Evolutionary conservation across 2,329 filamentous ascomycete genomes (phyloP), one percentile per base, ranked within the genome.

Genomic region (Ceratocystis cubensis): DNA sequence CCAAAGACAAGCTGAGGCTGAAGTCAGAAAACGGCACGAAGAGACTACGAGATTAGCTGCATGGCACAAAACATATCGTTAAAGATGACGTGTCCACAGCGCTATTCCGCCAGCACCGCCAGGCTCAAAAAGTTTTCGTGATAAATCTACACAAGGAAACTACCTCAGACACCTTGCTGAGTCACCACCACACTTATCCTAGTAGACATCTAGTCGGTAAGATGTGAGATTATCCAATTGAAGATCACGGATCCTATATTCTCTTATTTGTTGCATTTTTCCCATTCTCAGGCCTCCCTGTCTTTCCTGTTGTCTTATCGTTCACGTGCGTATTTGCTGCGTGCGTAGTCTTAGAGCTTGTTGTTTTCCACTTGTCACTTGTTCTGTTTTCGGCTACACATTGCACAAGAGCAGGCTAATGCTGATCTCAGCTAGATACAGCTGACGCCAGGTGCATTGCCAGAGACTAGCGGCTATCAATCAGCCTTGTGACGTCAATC

Each of bases 341-440:
- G 37, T 41, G 13, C 37, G 3, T 15, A 41, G 37, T 53, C 20
- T 10, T 28, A 2, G 10, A 53, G 48, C 46, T 53, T 53, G 46
- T 50, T 22, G 46, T 33, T 33, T 33, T 30, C 30, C 30, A 33
- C 6, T 33, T 7, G 37, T 41, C 13, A 41, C 10, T 13, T 41
- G 37, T 41, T 20, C 56, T 59, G 56, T 59, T 59, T 59, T 30
- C 56, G 28, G 56, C 17, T 53, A 53, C 48, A 25, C 20, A 53
- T 53, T 50, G 22, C 20, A 17, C 20, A 25, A 53, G 4, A 25
- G 20, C 46, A 10, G 22, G n/a, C 48, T n/a, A 20, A 59, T 59
- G 1, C 7, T 37, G 28, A 10, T 8, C 7, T n/a, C 28, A 28
- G 48, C 48, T 37, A 5, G 17, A 4, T 15, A 0, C 56, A 59